A percentile compares a stretch with the other conserved stretches of the same genome.
Evolutionary conservation across 225 moss, liverwort and hornwort genomes (phyloP).

Genomic region (Sphagnum contortum): DNA sequence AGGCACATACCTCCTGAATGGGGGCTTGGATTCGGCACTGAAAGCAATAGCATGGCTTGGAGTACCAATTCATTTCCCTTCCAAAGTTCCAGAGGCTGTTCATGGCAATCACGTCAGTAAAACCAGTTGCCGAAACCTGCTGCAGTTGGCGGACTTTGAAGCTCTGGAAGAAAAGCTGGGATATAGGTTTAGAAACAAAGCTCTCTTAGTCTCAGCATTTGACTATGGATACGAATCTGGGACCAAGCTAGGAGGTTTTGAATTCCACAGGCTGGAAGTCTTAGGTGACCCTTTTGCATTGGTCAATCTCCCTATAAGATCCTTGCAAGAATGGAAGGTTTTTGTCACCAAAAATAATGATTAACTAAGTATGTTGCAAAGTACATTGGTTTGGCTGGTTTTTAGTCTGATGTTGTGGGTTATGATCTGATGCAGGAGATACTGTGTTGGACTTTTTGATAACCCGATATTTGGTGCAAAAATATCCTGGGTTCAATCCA

Average conservation of each 20-base stretch:
- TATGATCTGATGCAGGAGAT: constrained; percentile 23
- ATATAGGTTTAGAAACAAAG: constrained; percentile 39
- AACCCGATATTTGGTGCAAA: constrained; percentile 45
- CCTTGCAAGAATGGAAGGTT: too few relatives aligned
- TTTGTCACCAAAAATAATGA: too few relatives aligned
- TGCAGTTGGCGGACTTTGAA: constrained; percentile 16
- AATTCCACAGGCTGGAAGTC: constrained; percentile 57
- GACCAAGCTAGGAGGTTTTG: constrained; percentile 9
- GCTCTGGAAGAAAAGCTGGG: constrained; percentile 46
- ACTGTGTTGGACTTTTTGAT: constrained; percentile 58
- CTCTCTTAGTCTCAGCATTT: constrained; percentile 43
- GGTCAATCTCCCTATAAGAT: too few relatives aligned
- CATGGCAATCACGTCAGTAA: constrained; percentile 10
- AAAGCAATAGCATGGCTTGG: constrained; percentile 58
- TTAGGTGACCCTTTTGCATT: constrained; percentile 19
- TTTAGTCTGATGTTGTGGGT: too few relatives aligned
- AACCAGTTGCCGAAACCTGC: constrained; percentile 8
- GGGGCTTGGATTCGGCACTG: constrained; percentile 40
- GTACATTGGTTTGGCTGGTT: too few relatives aligned
- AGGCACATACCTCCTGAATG: constrained; percentile 52
- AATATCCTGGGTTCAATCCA: constrained; percentile 45
- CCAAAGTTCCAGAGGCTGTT: constrained; percentile 12
- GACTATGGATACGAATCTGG: constrained; percentile 18
- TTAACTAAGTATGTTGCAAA: too few relatives aligned
- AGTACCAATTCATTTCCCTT: constrained; percentile 56